These are phyloP conservation scores for Aspergillus sp. DNA, from an alignment of 2,329 filamentous ascomycete species.

Conservation along the genomic window DNA sequence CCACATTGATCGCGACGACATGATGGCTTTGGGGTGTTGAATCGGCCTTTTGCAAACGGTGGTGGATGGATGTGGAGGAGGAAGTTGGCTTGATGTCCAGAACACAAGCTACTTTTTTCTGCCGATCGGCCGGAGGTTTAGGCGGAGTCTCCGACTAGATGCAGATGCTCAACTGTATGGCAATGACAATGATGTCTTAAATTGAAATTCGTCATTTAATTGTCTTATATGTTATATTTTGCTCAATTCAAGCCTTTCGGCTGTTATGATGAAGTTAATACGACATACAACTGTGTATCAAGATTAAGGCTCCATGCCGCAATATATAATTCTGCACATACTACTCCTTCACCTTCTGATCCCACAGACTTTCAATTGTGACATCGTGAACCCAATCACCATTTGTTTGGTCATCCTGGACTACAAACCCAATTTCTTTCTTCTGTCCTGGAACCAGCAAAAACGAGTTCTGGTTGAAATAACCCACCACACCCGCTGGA, in stretches of 20 bases:
- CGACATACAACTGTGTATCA: too few relatives aligned
- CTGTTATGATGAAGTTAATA: too few relatives aligned
- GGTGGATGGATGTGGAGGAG: neutral
- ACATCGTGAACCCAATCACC: conserved; percentile 45
- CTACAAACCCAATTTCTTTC: conserved; percentile 42
- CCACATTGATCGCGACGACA: conserved; percentile 33
- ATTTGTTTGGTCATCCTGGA: conserved; percentile 41
- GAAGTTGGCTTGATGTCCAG: neutral
- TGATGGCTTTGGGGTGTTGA: conserved; percentile 15
- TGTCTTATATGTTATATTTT: too few relatives aligned
- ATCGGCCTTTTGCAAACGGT: neutral
- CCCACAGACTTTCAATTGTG: conserved; percentile 51
- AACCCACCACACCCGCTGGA: conserved; percentile 44
- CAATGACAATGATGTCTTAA: too few relatives aligned
- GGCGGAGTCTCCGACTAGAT: too few relatives aligned
- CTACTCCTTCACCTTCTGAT: conserved; percentile 25
- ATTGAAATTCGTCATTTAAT: too few relatives aligned
- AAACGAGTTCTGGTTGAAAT: conserved; percentile 53
- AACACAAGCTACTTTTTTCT: conserved; percentile 1
- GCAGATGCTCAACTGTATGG: too few relatives aligned
- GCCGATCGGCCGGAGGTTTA: neutral
- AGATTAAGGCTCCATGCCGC: too few relatives aligned
- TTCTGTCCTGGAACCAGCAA: conserved; percentile 43
- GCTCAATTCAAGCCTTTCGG: too few relatives aligned
- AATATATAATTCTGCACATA: neutral